phyloP scores from a whole-genome alignment of 78 protist genomes.

The Paratrimastix pyriformis region DNA sequence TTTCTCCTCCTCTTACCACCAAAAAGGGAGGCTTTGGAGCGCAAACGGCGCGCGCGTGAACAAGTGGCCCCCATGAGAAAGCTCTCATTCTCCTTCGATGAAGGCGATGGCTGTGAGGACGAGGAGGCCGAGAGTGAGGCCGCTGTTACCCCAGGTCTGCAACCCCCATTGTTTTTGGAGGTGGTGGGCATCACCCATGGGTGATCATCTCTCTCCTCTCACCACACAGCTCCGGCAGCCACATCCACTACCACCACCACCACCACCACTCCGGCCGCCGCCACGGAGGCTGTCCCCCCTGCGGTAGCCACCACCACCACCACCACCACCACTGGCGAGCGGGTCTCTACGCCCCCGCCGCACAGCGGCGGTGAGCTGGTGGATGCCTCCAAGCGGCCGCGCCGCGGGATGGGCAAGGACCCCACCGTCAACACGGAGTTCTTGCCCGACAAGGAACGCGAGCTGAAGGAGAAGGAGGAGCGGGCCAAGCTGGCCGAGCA shows the following conservation, averaged over 20 bases:
- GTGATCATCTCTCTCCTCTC: not conserved
- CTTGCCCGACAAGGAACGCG: conserved; percentile 70
- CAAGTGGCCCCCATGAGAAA: not conserved
- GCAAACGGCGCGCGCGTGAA: not conserved
- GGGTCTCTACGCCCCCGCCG: too few species aligned
- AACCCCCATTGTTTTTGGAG: not conserved
- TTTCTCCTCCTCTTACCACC: too few species aligned
- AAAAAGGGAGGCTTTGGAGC: not conserved
- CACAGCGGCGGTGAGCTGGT: too few species aligned
- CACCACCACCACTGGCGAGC: too few species aligned
- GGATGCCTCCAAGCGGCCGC: too few species aligned
- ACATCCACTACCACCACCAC: not conserved
- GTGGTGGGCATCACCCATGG: not conserved
- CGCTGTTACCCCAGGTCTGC: not conserved
- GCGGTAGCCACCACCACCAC: too few species aligned
- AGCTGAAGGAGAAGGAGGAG: conserved; percentile 41
- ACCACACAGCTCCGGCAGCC: not conserved
- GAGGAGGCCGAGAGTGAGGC: conserved; percentile 17
- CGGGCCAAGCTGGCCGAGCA: conserved; percentile 24
- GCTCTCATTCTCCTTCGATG: conserved; percentile 26
- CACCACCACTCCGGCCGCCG: not conserved
- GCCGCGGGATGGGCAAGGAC: conserved; percentile 43
- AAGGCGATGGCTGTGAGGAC: conserved; percentile 12
- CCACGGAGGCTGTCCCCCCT: not conserved
- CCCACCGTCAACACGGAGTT: conserved; percentile 60